Base-by-base conservation (phyloP, 106 monocot genomes). In the Ottelia alismoides region DNA sequence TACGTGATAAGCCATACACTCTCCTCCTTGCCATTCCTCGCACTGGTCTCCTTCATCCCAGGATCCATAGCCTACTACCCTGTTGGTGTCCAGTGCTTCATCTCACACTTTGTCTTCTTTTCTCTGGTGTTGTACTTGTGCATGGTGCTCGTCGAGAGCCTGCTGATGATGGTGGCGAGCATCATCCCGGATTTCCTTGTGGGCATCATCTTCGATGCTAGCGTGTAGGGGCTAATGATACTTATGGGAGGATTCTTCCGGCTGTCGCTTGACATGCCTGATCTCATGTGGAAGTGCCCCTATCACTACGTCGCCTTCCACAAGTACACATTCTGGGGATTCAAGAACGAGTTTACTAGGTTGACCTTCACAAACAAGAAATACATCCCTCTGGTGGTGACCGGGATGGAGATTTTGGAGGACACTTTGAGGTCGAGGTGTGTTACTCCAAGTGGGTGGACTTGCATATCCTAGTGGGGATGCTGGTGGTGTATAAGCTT, bases 111-210 rank as follows among this genome's bases (percentile, higher is more conserved):
- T 45, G 28, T 51, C 46, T 89, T 69, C 71, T 89, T 89, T 55
- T 61, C 68, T 6, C 55, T 77, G 2, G 73, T 84, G 19, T 65
- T 89, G 0, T 84, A 73, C 65, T 44, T 51, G 20, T 70, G 70
- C 59, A 74, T 89, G 84, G 67, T 84, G 65, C 55, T 89, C 0
- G 88, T 89, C 2, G 88, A 89, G 53, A 71, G 88, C 52, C 51
- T 89, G 22, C 83, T 89, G 88, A 89, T 89, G 88, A 84, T 84
- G 28, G 88, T 89, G n/a, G 88, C 88, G 0, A 84, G 80, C 58
- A 31, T 84, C 21, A 80, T 89, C 31, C 84, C 88, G 0, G 74
- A 84, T 28, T 89, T 80, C 47, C 73, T 84, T 53, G 80, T 84
- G 80, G 88, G 88, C 5, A 89, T 89, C 58, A 84, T 89, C 48